Percentiles rank a stretch among this genome's conserved stretches.
Conservation (phyloP, 2,329 filamentous ascomycete genomes). For the Aureobasidium musti region DNA sequence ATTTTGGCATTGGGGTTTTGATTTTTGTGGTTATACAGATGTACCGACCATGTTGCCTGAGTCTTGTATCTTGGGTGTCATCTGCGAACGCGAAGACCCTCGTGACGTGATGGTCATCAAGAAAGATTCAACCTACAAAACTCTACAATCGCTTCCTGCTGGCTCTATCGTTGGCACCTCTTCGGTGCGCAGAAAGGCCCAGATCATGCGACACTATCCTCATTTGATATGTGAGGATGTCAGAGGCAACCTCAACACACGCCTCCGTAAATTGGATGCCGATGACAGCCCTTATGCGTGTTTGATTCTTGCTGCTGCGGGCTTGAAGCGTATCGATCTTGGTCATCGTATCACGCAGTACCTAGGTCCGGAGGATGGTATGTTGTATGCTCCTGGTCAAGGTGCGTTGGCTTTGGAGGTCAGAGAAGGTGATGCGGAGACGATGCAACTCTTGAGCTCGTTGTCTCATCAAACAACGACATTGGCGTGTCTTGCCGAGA, state of each 20-base stretch:
- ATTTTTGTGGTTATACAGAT: constrained; percentile 54
- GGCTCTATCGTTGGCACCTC: constrained; percentile 84
- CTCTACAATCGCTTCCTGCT: constrained; percentile 69
- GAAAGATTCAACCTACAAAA: constrained; percentile 56
- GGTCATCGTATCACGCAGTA: constrained; percentile 73
- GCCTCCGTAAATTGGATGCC: constrained; percentile 78
- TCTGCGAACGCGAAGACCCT: constrained; percentile 68
- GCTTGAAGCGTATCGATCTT: constrained; percentile 71
- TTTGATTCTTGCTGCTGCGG: constrained; percentile 83
- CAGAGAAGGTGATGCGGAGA: constrained; percentile 65
- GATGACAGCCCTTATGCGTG: constrained; percentile 70
- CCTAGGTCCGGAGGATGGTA: constrained; percentile 67
- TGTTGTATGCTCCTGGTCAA: constrained; percentile 87
- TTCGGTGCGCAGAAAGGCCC: constrained; percentile 80
- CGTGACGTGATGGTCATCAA: constrained; percentile 49
- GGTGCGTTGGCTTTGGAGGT: constrained; percentile 84
- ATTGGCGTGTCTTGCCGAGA: constrained; percentile 72
- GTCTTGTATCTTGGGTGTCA: constrained; percentile 71
- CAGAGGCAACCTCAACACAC: constrained; percentile 83
- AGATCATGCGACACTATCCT: constrained; percentile 73
- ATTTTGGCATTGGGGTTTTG: background rate
- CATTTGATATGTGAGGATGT: constrained; percentile 74
- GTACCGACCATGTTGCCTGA: constrained; percentile 82
- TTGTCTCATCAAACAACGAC: constrained; percentile 65
- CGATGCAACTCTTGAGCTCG: constrained; percentile 60